Percentiles rank a stretch among this genome's conserved stretches.
Evolutionary conservation across 2,329 filamentous ascomycete genomes (phyloP).

Genomic region (Colletotrichum sp.): DNA sequence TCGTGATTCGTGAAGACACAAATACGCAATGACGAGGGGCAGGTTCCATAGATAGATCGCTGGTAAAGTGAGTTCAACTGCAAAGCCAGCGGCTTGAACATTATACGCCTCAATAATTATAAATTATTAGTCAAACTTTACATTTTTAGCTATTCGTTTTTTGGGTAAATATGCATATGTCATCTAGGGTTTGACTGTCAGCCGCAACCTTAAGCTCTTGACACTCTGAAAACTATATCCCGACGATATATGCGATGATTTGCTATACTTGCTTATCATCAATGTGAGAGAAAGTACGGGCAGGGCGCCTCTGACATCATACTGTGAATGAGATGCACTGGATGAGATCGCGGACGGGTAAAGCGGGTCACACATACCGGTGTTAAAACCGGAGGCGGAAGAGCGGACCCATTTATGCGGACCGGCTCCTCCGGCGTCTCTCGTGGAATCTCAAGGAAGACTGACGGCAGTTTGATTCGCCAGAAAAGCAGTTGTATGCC

Average conservation of each 20-base stretch:
- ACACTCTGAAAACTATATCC: fast-evolving
- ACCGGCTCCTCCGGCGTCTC: not conserved
- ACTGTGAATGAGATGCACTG: not conserved
- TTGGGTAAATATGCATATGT: not conserved
- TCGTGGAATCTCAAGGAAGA: not conserved
- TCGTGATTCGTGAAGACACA: not conserved
- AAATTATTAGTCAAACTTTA: too few species aligned
- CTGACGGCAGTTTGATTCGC: not conserved
- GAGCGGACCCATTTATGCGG: not conserved
- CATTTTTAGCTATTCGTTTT: too few species aligned
- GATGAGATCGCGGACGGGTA: not conserved
- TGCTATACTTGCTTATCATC: fast-evolving
- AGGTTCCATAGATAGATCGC: too few species aligned
- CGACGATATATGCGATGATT: fast-evolving
- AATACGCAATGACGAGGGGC: not conserved
- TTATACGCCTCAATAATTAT: too few species aligned
- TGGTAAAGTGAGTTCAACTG: too few species aligned
- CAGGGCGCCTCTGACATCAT: not conserved
- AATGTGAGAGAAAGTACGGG: fast-evolving
- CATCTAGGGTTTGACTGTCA: not conserved
- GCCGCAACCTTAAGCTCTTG: not conserved
- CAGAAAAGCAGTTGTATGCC: not conserved
- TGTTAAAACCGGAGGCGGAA: not conserved
- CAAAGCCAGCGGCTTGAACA: not conserved
- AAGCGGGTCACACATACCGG: not conserved